These are phyloP conservation scores for Penicillium riverlandense DNA, from an alignment of 495 filamentous ascomycete species.

Conservation along the genomic window DNA sequence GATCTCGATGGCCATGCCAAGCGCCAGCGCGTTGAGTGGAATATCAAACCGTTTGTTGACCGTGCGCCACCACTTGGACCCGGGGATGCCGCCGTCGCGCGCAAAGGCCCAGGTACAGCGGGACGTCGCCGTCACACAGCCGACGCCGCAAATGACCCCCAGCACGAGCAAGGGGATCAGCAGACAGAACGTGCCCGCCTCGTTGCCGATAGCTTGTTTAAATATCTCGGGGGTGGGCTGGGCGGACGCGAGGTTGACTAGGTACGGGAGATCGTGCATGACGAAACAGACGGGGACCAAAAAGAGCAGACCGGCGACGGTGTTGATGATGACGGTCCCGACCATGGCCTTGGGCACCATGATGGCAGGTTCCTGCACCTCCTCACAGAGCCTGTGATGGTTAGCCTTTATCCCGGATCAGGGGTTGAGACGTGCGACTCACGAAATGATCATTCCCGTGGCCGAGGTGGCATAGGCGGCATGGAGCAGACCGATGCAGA, in stretches of 20 bases:
- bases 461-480: constrained; percentile 49
- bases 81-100: constrained; percentile 52
- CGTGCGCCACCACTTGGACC: constrained; percentile 49
- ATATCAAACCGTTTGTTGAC: constrained; percentile 44
- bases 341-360: constrained; percentile 64
- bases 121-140: constrained; percentile 60
- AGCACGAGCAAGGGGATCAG: constrained; percentile 61
- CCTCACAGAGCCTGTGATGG: constrained; percentile 41
- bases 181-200: constrained; percentile 54
- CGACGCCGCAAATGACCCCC: constrained; percentile 58
- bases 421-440: background rate
- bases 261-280: constrained; percentile 45
- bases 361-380: constrained; percentile 55
- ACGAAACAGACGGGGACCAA: constrained; percentile 54
- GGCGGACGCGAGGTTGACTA: constrained; percentile 49
- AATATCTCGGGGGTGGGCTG: constrained; percentile 18
- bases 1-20: constrained; percentile 44
- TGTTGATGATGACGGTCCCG: constrained; percentile 54
- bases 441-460: constrained; percentile 36
- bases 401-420: background rate
- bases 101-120: constrained; percentile 69
- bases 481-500: constrained; percentile 50
- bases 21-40: constrained; percentile 42
- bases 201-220: constrained; percentile 14
- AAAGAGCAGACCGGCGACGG: constrained; percentile 58